Evolutionary conservation across 2,329 filamentous ascomycete genomes (phyloP), one percentile per base, ranked within the genome.

Genomic region (Volutella citrinella): DNA sequence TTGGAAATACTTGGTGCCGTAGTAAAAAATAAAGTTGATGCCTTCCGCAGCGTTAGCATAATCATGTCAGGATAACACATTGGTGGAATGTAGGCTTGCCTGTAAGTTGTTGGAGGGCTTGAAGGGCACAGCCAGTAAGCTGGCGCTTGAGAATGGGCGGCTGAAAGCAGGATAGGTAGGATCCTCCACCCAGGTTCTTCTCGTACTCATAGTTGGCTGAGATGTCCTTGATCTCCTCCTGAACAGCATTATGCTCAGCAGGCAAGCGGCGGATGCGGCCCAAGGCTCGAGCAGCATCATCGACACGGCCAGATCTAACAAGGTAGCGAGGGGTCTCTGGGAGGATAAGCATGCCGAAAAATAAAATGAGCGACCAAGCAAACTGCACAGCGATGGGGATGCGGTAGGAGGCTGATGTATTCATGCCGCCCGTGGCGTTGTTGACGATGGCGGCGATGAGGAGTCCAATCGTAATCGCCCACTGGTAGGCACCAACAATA

Each of bases 301-400:
- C 48, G 8, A 25, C 17, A 10, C 42, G 41, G 36, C 71, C 74
- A 32, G 64, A 64, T 60, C 78, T 84, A 61, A 87, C 78, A 13
- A 83, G 64, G 56, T 69, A 88, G 14, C 83, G 75, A 2, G 83
- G 83, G 0, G 82, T 84, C 55, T 88, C 84, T 6, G 84, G 83
- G 3, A 88, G 71, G 32, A 85, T 43, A 18, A 82, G 43, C 65
- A 87, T 75, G 33, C 83, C 83, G 25, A 46, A 31, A 33, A 79
- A 71, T 11, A 87, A 69, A 40, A 87, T 73, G 14, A 84, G 54
- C 5, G 81, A 75, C 78, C 80, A 87, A 3, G 72, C 65, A 40
- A 87, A 83, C 54, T 82, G 78, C 2, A 81, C 49, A 3, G 68
- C 74, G 34, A 81, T 70, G 12, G 78, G 78, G 38, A 81, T 80